Percentiles rank a stretch among this genome's conserved stretches.
These are phyloP conservation scores for Hypoxylon fuscum DNA, from an alignment of 495 filamentous ascomycete species.

Conservation along the genomic window DNA sequence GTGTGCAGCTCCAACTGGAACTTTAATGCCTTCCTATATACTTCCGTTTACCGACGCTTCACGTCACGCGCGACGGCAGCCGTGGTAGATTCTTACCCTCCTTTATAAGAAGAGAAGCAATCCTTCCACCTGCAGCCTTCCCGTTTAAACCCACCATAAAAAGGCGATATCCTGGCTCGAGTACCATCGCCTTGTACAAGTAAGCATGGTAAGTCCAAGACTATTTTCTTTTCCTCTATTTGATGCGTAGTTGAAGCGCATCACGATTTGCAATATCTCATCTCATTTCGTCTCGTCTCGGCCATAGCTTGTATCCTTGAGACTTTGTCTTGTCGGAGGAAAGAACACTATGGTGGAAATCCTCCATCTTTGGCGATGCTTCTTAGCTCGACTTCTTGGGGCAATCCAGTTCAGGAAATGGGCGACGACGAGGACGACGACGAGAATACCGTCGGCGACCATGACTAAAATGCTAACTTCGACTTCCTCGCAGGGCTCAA, in stretches of 20 bases:
- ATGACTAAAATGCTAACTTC: constrained; percentile 34
- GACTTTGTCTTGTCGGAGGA: not conserved
- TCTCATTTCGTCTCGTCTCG: too few species aligned
- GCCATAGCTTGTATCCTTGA: too few species aligned
- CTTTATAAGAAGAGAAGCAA: constrained; percentile 25
- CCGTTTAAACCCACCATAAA: constrained; percentile 17
- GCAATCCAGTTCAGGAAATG: constrained; percentile 9
- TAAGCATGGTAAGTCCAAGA: constrained; percentile 44
- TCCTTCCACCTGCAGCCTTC: constrained; percentile 20
- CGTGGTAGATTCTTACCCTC: constrained; percentile 18
- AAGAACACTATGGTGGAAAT: constrained; percentile 12
- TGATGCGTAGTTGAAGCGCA: constrained; percentile 22
- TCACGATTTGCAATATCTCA: constrained; percentile 8
- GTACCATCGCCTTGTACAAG: constrained; percentile 34
- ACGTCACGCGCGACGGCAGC: constrained; percentile 32
- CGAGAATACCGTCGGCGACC: constrained; percentile 11
- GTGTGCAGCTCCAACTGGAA: constrained; percentile 15
- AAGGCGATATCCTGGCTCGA: constrained; percentile 24
- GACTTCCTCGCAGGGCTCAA: constrained; percentile 48
- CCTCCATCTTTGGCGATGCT: constrained; percentile 13
- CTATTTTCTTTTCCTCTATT: constrained; percentile 5
- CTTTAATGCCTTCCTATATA: constrained; percentile 28
- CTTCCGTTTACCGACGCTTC: constrained; percentile 18
- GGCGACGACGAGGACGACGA: constrained; percentile 6
- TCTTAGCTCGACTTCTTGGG: constrained; percentile 14